Evolutionary conservation across 345 rosid genomes (phyloP).

Genomic region (Combretum micranthum): DNA sequence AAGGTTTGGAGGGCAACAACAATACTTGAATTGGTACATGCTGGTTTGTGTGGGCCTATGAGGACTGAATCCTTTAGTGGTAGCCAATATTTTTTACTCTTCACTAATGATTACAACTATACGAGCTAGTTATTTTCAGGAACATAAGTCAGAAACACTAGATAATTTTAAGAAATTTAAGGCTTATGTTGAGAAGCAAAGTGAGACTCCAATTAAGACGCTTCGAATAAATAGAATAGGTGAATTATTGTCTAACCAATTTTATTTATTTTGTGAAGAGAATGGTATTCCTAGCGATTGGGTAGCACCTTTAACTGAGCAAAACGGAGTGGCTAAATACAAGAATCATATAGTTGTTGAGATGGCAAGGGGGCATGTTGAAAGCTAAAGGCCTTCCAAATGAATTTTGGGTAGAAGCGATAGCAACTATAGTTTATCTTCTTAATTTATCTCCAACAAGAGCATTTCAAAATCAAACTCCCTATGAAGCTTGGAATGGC

Average conservation of each 20-base stretch:
- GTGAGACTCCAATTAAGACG: not conserved
- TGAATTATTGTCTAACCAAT: no score
- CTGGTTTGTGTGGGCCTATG: slow-evolving; percentile 1
- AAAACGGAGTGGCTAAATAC: not conserved
- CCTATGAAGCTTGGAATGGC: not conserved
- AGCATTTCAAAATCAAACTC: no score
- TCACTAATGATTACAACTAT: slow-evolving; percentile 6
- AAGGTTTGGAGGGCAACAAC: not conserved
- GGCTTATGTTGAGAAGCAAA: not conserved
- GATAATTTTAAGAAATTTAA: slow-evolving; percentile 1
- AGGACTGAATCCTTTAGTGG: slow-evolving; percentile 2
- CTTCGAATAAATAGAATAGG: not conserved
- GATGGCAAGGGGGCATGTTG: not conserved
- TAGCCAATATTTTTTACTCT: not conserved
- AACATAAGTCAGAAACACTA: not conserved
- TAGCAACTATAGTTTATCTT: not conserved
- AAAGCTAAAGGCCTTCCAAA: not conserved
- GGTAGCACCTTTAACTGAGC: not conserved
- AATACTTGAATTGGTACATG: slow-evolving; percentile 10
- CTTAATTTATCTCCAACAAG: not conserved
- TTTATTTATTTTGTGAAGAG: no score
- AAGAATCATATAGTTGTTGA: not conserved
- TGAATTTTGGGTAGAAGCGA: not conserved
- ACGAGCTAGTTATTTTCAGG: slow-evolving; percentile 4
- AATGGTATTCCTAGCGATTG: not conserved